Evolutionary conservation across 164 flowering plant species (phyloP), one percentile per base, ranked within the genome.

Genomic region (Magnolia kwangsiensis): DNA sequence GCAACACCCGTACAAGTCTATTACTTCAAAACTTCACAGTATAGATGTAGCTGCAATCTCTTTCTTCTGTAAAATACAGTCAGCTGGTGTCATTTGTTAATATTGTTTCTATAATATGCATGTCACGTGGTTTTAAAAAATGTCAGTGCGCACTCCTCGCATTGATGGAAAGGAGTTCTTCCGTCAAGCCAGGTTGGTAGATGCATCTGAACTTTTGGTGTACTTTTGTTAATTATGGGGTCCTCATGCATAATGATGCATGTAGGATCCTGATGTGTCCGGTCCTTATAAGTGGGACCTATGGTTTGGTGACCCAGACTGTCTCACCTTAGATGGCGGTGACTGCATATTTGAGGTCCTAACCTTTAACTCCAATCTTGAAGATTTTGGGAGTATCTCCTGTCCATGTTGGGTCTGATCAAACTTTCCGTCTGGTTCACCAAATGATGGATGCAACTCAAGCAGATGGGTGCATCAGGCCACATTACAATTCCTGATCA

Each of bases 161-260:
- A 82, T 92, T 79, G 98, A 96, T 88, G 99, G 99, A 68, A 96
- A 96, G 81, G 99, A 94, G 83, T 94, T 96, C 82, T 96, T 96
- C 80, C 94, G 98, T 75, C 98, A 89, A 81, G 97, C 97, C 63
- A 89, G 98, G 99, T 92, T 37, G 75, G 80, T 84, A 72, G 58
- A 14, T 29, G 11, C n/a, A 5, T 81, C 31, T 24, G 23, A 13
- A 63, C 58, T 64, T 19, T 7, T 20, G 19, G 59, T 21, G 16
- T 16, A 55, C 18, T 55, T 55, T 55, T 55, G 13, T 11, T 16
- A 55, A 55, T 55, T 55, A 55, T 55, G 61, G 61, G 13, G 61
- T 55, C 61, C 13, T 55, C 4, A 11, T 55, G 16, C 61, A 55
- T 55, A 37, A 37, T 37, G 45, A 11, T 55, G 61, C 13, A 0